A percentile compares a stretch with the other conserved stretches of the same genome.
Evolutionary conservation across 2,329 filamentous ascomycete species (phyloP).

Genomic region (Calonectria pteridis): DNA sequence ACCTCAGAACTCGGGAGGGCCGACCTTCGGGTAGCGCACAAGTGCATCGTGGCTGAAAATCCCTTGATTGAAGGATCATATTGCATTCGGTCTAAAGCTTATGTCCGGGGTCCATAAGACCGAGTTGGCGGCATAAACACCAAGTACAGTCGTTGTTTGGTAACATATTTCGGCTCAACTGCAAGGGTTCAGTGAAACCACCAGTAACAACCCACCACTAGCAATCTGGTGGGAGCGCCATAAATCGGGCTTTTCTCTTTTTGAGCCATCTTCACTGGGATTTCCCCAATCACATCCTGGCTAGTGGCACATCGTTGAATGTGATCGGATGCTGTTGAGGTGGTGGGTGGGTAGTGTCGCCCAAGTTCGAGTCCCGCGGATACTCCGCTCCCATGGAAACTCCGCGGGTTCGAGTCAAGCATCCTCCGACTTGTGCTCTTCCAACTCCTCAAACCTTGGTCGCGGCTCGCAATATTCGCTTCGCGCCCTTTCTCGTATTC

Average conservation of each 20-base stretch:
- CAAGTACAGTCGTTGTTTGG: neutral
- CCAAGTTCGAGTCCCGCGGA: constrained; percentile 33
- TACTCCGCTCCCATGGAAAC: constrained; percentile 37
- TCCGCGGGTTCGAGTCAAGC: constrained; percentile 32
- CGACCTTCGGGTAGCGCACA: neutral
- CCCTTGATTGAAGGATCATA: neutral
- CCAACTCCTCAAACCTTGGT: constrained; percentile 3
- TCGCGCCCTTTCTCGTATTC: neutral
- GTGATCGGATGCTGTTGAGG: neutral
- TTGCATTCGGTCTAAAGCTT: neutral
- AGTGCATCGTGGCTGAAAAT: neutral
- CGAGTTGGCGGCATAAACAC: neutral
- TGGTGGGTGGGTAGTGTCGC: constrained; percentile 10
- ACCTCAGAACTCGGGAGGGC: neutral
- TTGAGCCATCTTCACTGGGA: neutral
- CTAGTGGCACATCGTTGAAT: neutral
- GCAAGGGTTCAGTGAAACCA: neutral
- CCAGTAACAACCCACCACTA: neutral
- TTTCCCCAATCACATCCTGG: neutral
- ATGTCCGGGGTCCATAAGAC: neutral
- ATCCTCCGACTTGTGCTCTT: constrained; percentile 26
- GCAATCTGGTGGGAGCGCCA: neutral
- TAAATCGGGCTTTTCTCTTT: neutral
- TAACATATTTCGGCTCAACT: neutral
- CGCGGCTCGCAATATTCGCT: neutral